Conservation (phyloP, 306 rosid genomes). For the Cucurbita moschata region DNA sequence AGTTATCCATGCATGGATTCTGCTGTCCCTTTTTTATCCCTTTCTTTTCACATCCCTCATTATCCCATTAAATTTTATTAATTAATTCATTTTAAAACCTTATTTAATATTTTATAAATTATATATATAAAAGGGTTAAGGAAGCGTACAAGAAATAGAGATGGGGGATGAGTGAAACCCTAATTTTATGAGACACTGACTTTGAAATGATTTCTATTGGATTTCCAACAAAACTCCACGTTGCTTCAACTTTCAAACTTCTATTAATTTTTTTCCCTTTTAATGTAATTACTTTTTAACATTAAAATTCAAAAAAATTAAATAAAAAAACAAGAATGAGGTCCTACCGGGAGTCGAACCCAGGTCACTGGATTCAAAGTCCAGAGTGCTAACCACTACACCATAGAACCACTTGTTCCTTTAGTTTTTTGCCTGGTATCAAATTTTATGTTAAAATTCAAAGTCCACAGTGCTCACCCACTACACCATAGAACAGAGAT, state of each 20-base stretch:
- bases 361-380: background rate
- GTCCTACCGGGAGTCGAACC: background rate
- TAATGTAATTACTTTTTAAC: too few species aligned
- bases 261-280: too few species aligned
- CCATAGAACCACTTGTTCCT: background rate
- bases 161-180: background rate
- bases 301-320: too few species aligned
- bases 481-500: too few species aligned
- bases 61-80: background rate
- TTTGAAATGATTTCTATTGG: conserved; percentile 6
- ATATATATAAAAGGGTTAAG: background rate
- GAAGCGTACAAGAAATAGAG: background rate
- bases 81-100: too few species aligned
- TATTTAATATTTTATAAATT: too few species aligned
- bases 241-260: background rate
- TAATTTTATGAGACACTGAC: background rate
- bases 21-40: conserved; percentile 10
- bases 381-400: background rate
- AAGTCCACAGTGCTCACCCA: too few species aligned
- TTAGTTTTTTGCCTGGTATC: fast-evolving
- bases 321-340: too few species aligned
- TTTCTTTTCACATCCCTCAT: background rate
- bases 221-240: background rate
- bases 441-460: too few species aligned
- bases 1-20: conserved; percentile 10